Evolutionary conservation across 2,329 filamentous ascomycete species (phyloP), one percentile per base, ranked within the genome.

Genomic region (Fusarium sp.): DNA sequence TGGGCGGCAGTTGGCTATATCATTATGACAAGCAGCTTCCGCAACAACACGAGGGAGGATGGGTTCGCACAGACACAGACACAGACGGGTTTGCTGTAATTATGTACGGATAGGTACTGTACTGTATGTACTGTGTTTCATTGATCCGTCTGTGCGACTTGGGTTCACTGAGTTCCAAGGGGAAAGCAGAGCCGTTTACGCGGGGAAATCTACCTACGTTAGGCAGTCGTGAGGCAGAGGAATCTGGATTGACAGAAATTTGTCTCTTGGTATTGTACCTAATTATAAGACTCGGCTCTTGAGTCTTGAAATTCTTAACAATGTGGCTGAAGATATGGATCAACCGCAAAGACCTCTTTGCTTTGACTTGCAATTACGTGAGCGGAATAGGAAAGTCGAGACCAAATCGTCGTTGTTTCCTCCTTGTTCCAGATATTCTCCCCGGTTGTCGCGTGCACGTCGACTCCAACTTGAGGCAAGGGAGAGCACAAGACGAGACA

Each of bases 1-100:
- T 49, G 50, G 55, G 51, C 63, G 46, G 46, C 52, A 67, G 61
- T 67, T 58, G 49, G 31, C 45, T 16, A 45, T 37, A 58, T 69
- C 67, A 69, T 67, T 25, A 70, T 69, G 67, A 69, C 67, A 67
- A 44, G 53, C 58, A 50, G 26, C 34, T 43, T 55, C 48, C 37
- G 16, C 39, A 30, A 42, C 39, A 59, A 51, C 45, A 65, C 31
- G 31, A 67, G 34, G 23, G 26, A 26, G 43, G 50, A 34, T 50
- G 49, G 23, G 54, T 39, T 65, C 62, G 62, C 62, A 65, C 62
- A 65, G 62, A 54, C 28, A 30, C 28, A 65, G 28, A 28, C 65
- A 31, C 50, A 63, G 50, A 69, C 44, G 43, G 37, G 25, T 44
- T 28, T 42, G 43, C 37, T 25, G 57, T 39, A 28, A 28, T 28